phyloP scores from a whole-genome alignment of 1,284 basidiomycete species.

The Puccinia hordei region DNA sequence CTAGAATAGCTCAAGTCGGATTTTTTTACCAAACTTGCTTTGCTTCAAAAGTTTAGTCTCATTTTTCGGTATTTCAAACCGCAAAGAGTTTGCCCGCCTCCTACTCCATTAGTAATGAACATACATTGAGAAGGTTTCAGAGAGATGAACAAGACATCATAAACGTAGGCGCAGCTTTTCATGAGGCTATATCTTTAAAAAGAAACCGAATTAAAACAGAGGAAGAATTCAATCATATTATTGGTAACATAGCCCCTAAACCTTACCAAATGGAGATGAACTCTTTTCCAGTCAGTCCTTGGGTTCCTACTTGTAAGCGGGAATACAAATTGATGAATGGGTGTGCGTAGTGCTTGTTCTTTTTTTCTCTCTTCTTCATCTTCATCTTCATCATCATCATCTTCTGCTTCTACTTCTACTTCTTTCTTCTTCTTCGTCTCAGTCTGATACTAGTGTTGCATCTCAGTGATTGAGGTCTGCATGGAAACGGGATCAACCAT shows the following conservation, averaged over 20 bases:
- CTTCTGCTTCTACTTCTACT: no score
- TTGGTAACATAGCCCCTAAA: not conserved
- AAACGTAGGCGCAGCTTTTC: not conserved
- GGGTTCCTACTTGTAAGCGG: not conserved
- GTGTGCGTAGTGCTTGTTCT: not conserved
- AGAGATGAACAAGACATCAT: no score
- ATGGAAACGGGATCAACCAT: not conserved
- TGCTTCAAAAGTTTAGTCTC: not conserved
- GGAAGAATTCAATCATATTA: not conserved
- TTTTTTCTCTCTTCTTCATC: not conserved
- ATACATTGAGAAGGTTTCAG: not conserved
- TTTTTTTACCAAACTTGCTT: not conserved
- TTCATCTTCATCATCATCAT: no score
- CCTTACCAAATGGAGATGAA: not conserved
- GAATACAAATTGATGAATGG: not conserved
- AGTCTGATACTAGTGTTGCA: not conserved
- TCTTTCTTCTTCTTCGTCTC: no score
- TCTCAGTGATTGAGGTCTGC: not conserved
- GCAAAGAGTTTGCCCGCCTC: not conserved
- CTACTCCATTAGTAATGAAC: not conserved
- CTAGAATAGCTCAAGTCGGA: not conserved
- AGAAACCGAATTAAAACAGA: not conserved
- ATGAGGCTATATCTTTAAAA: not conserved
- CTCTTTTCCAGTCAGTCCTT: not conserved
- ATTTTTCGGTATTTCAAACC: not conserved